phyloP scores from a whole-genome alignment of 345 rosid genomes.

The Populus euphratica region DNA sequence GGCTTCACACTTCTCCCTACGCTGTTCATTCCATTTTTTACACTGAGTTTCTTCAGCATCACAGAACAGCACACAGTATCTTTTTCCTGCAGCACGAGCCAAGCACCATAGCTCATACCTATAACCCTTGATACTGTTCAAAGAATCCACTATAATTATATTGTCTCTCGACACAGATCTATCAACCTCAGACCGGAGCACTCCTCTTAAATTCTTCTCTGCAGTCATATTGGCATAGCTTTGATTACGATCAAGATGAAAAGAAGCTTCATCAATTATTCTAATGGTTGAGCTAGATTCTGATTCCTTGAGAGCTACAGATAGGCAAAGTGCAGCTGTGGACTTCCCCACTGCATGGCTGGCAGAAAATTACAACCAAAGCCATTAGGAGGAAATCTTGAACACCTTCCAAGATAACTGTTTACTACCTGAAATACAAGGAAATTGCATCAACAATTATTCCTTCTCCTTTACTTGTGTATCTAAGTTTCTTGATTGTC shows the following conservation, averaged over 20 bases:
- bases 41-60: constrained; percentile 64
- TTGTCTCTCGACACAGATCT: constrained; percentile 85
- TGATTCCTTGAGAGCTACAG: constrained; percentile 60
- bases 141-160: constrained; percentile 79
- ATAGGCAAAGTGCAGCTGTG: constrained; percentile 53
- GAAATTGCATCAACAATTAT: constrained; percentile 3
- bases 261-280: constrained; percentile 66
- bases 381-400: constrained; percentile 47
- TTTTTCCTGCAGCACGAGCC: constrained; percentile 83
- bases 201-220: constrained; percentile 92
- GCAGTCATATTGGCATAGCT: constrained; percentile 85
- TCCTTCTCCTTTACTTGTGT: not conserved
- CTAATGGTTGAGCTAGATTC: constrained; percentile 58
- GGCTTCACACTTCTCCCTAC: constrained; percentile 55
- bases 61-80: constrained; percentile 75
- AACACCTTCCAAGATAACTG: not conserved
- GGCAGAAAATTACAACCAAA: constrained; percentile 87
- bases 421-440: not conserved
- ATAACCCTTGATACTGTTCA: constrained; percentile 92
- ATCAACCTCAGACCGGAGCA: constrained; percentile 93
- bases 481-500: not conserved
- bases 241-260: constrained; percentile 86
- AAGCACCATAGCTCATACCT: constrained; percentile 94
- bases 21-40: constrained; percentile 75
- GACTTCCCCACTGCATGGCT: constrained; percentile 98